Base-by-base conservation (phyloP, 139 green algal species). In the Astrephomene gubernaculifera region DNA sequence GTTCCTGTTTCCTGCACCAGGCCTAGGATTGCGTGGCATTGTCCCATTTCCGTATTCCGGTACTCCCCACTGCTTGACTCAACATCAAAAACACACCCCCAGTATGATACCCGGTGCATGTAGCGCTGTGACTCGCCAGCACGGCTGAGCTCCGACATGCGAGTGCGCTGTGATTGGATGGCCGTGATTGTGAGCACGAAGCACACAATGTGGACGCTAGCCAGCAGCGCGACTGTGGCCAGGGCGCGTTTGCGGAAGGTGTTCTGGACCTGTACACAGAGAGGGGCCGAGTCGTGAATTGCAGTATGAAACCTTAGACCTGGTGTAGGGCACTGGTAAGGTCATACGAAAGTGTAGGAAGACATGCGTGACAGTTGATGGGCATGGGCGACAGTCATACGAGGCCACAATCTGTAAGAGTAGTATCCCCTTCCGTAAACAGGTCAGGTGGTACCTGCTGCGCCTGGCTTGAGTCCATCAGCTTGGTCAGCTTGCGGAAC, bases 401-500 rank as follows among this genome's bases (percentile, higher is more conserved):
- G 22, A 14, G n/a, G 27, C 17, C 57, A 29, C 9, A n/a, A 57
- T 17, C 12, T 57, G 17, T 17, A 25, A 57, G 49, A 12, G 17
- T 57, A 57, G 49, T 25, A 57, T 25, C 49, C 14, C 14, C 12
- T 57, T 57, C 49, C 49, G 49, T 57, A 12, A 57, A 57, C 14
- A 17, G 17, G 12, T 17, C 49, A 12, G 12, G 17, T 17, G 17
- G 10, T 73, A 82, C 76, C 76, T 63, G 60, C 76, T 83, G 76
- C n/a, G 76, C 61, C 31, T 73, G 60, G n/a, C 76, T 43, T 14
- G 60, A 73, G 70, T 71, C 70, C 81, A 87, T 78, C n/a, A 87
- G 60, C 24, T 79, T 79, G 27, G 61, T 52, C n/a, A 87, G 69
- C 81, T 87, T 87, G 36, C 81, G 68, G 68, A 81, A 87, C 14